phyloP scores from a whole-genome alignment of 768 basidiomycete species.

The Mycena rebaudengoi region DNA sequence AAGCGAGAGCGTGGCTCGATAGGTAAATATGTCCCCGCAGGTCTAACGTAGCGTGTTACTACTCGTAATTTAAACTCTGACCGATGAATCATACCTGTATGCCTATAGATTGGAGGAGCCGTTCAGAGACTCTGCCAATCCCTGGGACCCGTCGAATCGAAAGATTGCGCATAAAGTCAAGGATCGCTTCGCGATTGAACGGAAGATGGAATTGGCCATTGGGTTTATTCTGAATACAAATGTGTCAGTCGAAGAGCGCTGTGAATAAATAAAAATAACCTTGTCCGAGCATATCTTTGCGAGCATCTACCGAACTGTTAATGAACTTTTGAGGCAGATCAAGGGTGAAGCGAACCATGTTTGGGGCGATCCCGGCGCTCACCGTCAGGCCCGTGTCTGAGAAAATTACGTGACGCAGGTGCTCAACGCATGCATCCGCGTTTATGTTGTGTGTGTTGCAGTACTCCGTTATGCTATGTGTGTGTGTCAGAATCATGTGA shows the following conservation, averaged over 20 bases:
- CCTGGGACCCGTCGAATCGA: slow-evolving; percentile 90
- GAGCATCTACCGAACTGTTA: slow-evolving; percentile 68
- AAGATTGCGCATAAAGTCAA: slow-evolving; percentile 80
- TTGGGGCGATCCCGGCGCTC: slow-evolving; percentile 95
- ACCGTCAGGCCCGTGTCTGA: slow-evolving; percentile 87
- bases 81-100: slow-evolving; percentile 70
- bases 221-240: slow-evolving; percentile 79
- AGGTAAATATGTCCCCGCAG: slow-evolving; percentile 87
- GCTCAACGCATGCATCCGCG: slow-evolving; percentile 77
- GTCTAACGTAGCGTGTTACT: slow-evolving; percentile 53
- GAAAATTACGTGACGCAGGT: slow-evolving; percentile 79
- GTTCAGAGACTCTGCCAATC: slow-evolving; percentile 90
- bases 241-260: not conserved
- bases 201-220: slow-evolving; percentile 88
- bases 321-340: slow-evolving; percentile 21
- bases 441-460: slow-evolving; percentile 72
- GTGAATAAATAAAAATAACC: slow-evolving; percentile 43
- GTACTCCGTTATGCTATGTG: slow-evolving; percentile 83
- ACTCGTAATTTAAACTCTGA: not conserved
- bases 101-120: slow-evolving; percentile 85
- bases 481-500: not conserved
- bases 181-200: slow-evolving; percentile 70
- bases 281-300: slow-evolving; percentile 98
- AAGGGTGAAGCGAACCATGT: slow-evolving; percentile 67
- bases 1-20: slow-evolving; percentile 76